Percentiles rank a stretch among this genome's conserved stretches.
These are phyloP conservation scores for Entonaema liquescens DNA, from an alignment of 495 filamentous ascomycete species.

Conservation along the genomic window DNA sequence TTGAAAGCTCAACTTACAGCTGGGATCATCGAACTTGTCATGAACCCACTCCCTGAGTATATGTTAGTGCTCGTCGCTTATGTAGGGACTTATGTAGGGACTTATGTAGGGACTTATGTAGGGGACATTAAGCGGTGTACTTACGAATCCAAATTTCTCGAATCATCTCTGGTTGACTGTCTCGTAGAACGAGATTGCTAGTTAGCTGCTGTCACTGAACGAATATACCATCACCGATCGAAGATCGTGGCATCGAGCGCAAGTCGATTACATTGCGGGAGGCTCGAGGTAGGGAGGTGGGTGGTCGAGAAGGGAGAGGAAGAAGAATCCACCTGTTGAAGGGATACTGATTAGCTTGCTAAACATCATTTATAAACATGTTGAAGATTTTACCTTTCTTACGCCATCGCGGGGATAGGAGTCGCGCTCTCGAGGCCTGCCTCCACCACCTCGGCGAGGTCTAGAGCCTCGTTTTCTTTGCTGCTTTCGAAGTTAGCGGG, in stretches of 20 bases:
- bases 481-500: conserved; percentile 33
- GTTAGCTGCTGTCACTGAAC: conserved; percentile 66
- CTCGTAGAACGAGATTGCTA: conserved; percentile 58
- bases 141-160: conserved; percentile 66
- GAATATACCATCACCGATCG: conserved; percentile 56
- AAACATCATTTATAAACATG: not conserved
- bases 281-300: conserved; percentile 36
- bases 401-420: conserved; percentile 77
- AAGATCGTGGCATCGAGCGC: conserved; percentile 48
- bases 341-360: not conserved
- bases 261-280: conserved; percentile 37
- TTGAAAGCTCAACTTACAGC: conserved; percentile 47
- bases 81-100: not conserved
- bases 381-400: conserved; percentile 71
- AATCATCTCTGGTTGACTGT: conserved; percentile 66
- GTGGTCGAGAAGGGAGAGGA: conserved; percentile 45
- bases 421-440: conserved; percentile 64
- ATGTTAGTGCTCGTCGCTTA: conserved; percentile 12
- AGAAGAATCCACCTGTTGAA: conserved; percentile 43
- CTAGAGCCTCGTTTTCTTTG: conserved; percentile 42
- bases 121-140: conserved; percentile 27
- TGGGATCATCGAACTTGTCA: conserved; percentile 78
- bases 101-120: not conserved
- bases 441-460: conserved; percentile 49
- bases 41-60: conserved; percentile 84